Percentiles rank a stretch among this genome's conserved stretches.
Evolutionary conservation across 305 asterid species (phyloP).

Genomic region (Rubia occidens): DNA sequence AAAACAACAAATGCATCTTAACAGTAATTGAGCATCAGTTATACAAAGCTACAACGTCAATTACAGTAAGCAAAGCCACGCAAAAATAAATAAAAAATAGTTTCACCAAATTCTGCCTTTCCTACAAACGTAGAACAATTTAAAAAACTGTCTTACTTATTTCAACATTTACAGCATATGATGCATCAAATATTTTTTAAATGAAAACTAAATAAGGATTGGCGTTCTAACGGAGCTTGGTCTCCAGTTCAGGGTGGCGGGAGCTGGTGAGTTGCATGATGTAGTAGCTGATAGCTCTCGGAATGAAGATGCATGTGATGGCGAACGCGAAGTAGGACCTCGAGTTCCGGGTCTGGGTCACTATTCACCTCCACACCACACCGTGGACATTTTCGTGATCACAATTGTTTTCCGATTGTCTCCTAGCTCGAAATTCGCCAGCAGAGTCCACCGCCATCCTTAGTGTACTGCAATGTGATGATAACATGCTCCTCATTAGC

Average conservation of each 20-base stretch:
- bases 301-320: conserved; percentile 70
- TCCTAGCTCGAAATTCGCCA: not conserved
- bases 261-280: conserved; percentile 69
- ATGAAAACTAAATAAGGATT: conserved; percentile 28
- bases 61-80: no score
- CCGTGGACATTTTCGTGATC: conserved; percentile 1
- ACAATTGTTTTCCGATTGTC: not conserved
- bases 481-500: no score
- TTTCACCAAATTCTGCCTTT: no score
- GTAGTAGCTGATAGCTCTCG: conserved; percentile 59
- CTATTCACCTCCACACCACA: conserved; percentile 81
- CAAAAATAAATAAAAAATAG: no score
- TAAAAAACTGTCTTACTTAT: no score
- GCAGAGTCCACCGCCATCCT: not conserved
- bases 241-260: conserved; percentile 59
- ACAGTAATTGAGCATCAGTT: no score
- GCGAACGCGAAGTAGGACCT: conserved; percentile 76
- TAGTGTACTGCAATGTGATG: no score
- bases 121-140: no score
- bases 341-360: conserved; percentile 64
- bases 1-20: no score
- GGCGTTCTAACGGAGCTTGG: conserved; percentile 63
- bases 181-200: not conserved
- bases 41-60: no score
- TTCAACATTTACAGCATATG: no score